Conservation (phyloP, 2,329 filamentous ascomycete genomes). For the Fusarium metavorans region DNA sequence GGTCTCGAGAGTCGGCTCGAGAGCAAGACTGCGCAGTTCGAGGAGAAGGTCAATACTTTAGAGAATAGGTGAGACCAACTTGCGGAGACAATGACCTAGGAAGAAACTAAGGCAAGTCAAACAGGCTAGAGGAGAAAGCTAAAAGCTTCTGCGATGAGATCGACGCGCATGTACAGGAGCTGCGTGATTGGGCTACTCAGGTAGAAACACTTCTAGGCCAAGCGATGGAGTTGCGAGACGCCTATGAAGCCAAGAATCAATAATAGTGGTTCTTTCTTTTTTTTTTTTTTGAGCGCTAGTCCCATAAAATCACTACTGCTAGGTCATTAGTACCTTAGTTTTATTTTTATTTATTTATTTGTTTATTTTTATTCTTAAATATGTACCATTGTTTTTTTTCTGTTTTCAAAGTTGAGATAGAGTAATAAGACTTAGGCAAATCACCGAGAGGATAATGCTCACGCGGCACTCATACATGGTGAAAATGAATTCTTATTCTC, state of each 20-base stretch:
- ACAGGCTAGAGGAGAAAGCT: not conserved
- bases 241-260: not conserved
- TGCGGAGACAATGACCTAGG: not conserved
- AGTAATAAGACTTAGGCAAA: not conserved
- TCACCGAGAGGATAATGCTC: not conserved
- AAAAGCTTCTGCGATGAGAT: not conserved
- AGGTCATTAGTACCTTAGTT: no score
- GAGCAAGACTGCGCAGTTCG: not conserved
- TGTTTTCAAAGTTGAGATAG: not conserved
- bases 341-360: no score
- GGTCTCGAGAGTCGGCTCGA: not conserved
- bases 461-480: not conserved
- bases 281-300: not conserved
- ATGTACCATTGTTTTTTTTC: no score
- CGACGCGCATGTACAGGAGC: not conserved
- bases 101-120: not conserved
- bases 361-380: no score
- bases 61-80: not conserved
- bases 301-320: not conserved
- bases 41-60: not conserved
- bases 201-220: not conserved
- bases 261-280: not conserved
- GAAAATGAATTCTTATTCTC: not conserved
- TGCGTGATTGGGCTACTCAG: not conserved
- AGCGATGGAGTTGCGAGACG: not conserved